Evolutionary conservation across 768 basidiomycete species (phyloP), one percentile per base, ranked within the genome.

Genomic region (Mycena filopes): DNA sequence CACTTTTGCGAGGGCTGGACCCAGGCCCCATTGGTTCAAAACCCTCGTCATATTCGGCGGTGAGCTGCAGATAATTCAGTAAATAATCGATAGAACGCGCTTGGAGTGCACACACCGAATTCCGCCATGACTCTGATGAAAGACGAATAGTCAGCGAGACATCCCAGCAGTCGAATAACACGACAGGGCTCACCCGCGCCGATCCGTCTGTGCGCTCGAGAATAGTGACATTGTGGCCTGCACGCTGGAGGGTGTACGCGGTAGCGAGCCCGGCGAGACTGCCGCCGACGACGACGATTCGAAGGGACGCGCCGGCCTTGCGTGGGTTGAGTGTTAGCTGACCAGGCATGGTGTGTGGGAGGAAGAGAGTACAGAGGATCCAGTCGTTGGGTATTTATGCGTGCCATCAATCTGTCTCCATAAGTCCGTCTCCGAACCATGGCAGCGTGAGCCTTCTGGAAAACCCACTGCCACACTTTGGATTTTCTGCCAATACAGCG

Each of bases 1-100:
- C 26, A 80, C 78, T 45, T 79, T 75, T 9, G 75, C 74, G 49
- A 89, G 73, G 9, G 76, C 71, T 20, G 83, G 80, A 25, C 77
- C 80, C 2, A 86, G 78, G 16, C 84, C 87, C 88, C 88, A 90
- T 63, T 83, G 79, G 58, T 81, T 79, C 26, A 89, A 73, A 4
- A 89, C 75, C 55, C 82, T 82, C 33, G 86, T 86, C 76, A 88
- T 82, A 61, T 89, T 89, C 16, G 88, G 87, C 43, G 87, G 85
- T 9, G 78, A 78, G 42, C 80, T 80, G 42, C 25, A 53, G 4
- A 26, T 23, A 26, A 41, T 23, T 42, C 42, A 13, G 38, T 65
- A 36, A 13, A 46, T 13, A 51, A 56, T 26, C 13, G 25, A 23
- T 29, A 43, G 36, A 42, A 5, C 43, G 50, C 28, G 33, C 33